phyloP scores from a whole-genome alignment of 805 yeast species.

The Metschnikowia cerradonensis region DNA sequence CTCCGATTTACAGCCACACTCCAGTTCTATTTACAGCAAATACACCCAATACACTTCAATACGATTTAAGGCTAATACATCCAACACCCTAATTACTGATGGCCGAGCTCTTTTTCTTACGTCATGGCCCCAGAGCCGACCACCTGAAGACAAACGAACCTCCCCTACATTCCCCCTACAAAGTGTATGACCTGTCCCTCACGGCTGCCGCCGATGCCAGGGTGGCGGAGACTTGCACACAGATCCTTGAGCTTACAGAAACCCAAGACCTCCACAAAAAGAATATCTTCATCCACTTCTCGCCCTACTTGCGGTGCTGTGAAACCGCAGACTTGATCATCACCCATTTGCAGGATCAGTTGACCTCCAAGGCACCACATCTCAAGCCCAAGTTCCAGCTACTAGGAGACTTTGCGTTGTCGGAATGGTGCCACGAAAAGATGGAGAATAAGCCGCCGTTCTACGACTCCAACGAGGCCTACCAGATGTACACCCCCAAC shows the following conservation, averaged over 20 bases:
- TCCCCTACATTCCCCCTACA: constrained; percentile 26
- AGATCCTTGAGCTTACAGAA: constrained; percentile 22
- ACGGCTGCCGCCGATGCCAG: constrained; percentile 25
- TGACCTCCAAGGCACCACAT: constrained; percentile 24
- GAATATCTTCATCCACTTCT: constrained; percentile 34
- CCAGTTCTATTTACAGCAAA: no score
- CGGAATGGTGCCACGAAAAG: constrained; percentile 44
- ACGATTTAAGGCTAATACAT: no score
- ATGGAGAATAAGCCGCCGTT: constrained; percentile 42
- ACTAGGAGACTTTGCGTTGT: constrained; percentile 41
- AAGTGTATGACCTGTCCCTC: constrained; percentile 37
- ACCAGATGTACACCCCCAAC: constrained; percentile 44
- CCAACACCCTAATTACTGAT: constrained; percentile 9
- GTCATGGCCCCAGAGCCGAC: constrained; percentile 42
- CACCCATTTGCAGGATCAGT: constrained; percentile 22
- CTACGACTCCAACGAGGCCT: constrained; percentile 41
- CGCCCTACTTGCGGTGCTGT: constrained; percentile 42
- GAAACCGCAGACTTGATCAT: constrained; percentile 41
- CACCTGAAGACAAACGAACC: constrained; percentile 27
- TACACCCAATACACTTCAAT: no score
- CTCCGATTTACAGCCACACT: no score
- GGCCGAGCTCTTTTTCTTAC: constrained; percentile 41
- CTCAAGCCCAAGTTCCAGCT: constrained; percentile 35
- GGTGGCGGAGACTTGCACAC: constrained; percentile 22
- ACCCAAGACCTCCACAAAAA: constrained; percentile 15